Evolutionary conservation across 257 asterid genomes (phyloP).

Genomic region (Marsdenia floribunda): DNA sequence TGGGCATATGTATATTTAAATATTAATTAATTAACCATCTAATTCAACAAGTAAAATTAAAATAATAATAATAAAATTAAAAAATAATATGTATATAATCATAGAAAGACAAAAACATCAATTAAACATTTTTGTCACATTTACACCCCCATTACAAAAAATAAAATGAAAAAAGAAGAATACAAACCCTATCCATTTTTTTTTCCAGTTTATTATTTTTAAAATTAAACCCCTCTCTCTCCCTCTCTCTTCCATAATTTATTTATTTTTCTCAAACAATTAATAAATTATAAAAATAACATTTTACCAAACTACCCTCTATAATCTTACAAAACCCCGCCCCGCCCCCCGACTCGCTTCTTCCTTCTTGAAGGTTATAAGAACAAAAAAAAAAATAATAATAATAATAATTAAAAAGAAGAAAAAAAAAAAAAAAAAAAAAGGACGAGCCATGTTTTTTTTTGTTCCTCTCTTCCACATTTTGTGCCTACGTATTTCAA

Average conservation of each 20-base stretch:
- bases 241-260: conserved; percentile 21
- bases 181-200: conserved; percentile 19
- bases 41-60: not conserved
- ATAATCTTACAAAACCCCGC: conserved; percentile 25
- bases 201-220: conserved; percentile 13
- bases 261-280: conserved; percentile 45
- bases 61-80: not conserved
- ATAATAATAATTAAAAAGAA: too few relatives aligned
- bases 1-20: not conserved
- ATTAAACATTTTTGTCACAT: conserved; percentile 40
- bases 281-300: conserved; percentile 43
- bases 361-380: not conserved
- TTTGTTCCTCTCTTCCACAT: not conserved
- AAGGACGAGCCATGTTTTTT: conserved; percentile 9
- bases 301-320: conserved; percentile 18
- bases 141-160: conserved; percentile 43
- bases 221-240: conserved; percentile 17
- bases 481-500: conserved; percentile 1
- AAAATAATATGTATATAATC: conserved; percentile 8
- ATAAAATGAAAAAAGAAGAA: not conserved
- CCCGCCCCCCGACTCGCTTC: not conserved
- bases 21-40: not conserved
- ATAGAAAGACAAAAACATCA: conserved; percentile 17
- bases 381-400: not conserved
- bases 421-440: not conserved